A percentile compares a stretch with the other conserved stretches of the same genome.
phyloP scores from a whole-genome alignment of 176 grass and related monocot species.

The Aechmea fasciata region DNA sequence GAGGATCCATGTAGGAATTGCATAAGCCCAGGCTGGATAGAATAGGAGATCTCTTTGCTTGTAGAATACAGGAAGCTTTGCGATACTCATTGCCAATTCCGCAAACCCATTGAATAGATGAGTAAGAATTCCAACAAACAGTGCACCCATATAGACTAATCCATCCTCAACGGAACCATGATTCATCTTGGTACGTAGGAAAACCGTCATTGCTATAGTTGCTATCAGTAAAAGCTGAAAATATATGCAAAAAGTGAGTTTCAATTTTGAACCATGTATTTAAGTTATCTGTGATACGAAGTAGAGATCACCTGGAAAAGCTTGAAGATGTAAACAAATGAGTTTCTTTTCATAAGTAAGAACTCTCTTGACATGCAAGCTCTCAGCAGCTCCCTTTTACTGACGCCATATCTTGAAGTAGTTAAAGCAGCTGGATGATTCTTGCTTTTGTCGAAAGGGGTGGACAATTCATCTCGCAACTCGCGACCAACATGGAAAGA shows the following conservation, averaged over 20 bases:
- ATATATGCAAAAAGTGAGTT: constrained; percentile 16
- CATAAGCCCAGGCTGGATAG: constrained; percentile 78
- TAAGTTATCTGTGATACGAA: not conserved
- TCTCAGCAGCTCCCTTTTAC: constrained; percentile 52
- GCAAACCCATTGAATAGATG: constrained; percentile 7
- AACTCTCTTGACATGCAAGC: constrained; percentile 78
- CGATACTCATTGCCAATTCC: constrained; percentile 68
- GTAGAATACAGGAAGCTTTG: constrained; percentile 76
- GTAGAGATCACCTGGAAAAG: constrained; percentile 41
- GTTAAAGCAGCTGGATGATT: constrained; percentile 74
- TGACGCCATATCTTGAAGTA: constrained; percentile 63
- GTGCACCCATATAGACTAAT: not conserved
- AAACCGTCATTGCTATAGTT: constrained; percentile 62
- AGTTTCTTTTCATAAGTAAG: constrained; percentile 87
- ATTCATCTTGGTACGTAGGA: constrained; percentile 72
- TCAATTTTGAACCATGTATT: constrained; percentile 5
- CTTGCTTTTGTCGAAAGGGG: constrained; percentile 65
- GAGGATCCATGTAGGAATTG: constrained; percentile 75
- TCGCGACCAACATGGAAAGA: constrained; percentile 64
- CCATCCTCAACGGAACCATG: not conserved
- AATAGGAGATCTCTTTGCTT: constrained; percentile 84
- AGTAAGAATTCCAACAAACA: not conserved
- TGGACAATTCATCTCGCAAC: constrained; percentile 39
- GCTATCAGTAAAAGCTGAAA: constrained; percentile 65
- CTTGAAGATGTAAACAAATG: constrained; percentile 94